Evolutionary conservation across 2,329 filamentous ascomycete species (phyloP), one percentile per base, ranked within the genome.

Genomic region (Aspergillus sp.): DNA sequence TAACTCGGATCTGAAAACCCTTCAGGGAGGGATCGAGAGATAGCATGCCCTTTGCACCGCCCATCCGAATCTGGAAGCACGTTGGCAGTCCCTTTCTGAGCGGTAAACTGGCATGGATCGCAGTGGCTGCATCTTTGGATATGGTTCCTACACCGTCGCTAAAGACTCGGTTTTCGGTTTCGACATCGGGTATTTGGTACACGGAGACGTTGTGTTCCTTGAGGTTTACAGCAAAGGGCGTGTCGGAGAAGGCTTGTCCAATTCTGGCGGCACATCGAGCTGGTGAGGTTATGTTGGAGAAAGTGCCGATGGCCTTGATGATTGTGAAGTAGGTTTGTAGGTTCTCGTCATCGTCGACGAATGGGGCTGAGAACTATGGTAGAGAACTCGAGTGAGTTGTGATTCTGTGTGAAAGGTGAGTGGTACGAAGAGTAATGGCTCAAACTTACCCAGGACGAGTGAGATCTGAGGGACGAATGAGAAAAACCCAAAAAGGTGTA

Each of bases 91-190:
- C 61, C 25, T 72, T 77, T 23, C 74, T 75, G 33, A 73, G 70
- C 0, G 84, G 81, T 54, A 89, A 73, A 5, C 73, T 65, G 0
- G 73, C 70, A 81, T 86, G 88, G 1, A 93, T 82, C 8, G 77
- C 77, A 9, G 82, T 69, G 39, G 88, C 75, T 0, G 90, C 79
- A 0, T 77, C 76, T 12, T 61, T 67, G 0, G 90, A 93, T 5
- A 93, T 84, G 0, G 85, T 90, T 0, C 91, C 91, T 1, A 90
- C 87, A 0, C 91, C 91, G 67, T 95, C 91, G 57, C 88, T 92
- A 69, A 95, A 95, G 0, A 87, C 80, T 4, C 86, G 81, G 14
- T 64, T 57, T 2, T 53, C 19, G 64, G 52, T 75, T 73, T 21
- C 72, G 31, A 69, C 59, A 56, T 72, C 67, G 0, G 66, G 53